phyloP scores from a whole-genome alignment of 2,329 filamentous ascomycete species.

The Keithomyces neogunnii region DNA sequence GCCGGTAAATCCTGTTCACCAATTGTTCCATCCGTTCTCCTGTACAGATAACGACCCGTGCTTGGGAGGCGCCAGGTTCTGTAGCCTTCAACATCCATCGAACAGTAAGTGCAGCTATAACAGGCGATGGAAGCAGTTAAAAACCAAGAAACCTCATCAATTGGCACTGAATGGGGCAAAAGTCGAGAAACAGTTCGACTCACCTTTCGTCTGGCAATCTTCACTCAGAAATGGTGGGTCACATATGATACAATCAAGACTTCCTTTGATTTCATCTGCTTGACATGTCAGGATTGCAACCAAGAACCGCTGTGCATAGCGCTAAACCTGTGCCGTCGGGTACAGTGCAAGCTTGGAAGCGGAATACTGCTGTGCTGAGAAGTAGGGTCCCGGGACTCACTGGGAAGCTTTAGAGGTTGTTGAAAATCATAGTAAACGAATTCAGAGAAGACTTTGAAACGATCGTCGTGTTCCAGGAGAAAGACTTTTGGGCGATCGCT shows the following conservation, averaged over 20 bases:
- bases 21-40: slow-evolving; percentile 66
- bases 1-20: slow-evolving; percentile 57
- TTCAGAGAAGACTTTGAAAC: slow-evolving; percentile 66
- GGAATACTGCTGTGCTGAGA: neutral
- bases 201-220: slow-evolving; percentile 73
- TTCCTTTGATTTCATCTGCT: slow-evolving; percentile 48
- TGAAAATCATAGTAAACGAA: slow-evolving; percentile 70
- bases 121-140: neutral
- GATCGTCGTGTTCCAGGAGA: slow-evolving; percentile 65
- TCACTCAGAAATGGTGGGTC: slow-evolving; percentile 75
- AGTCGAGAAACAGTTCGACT: slow-evolving; percentile 3
- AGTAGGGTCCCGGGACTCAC: slow-evolving; percentile 22
- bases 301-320: neutral
- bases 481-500: slow-evolving; percentile 44
- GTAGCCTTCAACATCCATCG: slow-evolving; percentile 56
- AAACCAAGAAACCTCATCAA: neutral
- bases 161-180: neutral
- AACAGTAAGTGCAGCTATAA: slow-evolving; percentile 59
- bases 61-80: slow-evolving; percentile 10
- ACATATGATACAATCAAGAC: slow-evolving; percentile 60
- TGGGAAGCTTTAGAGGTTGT: slow-evolving; percentile 56
- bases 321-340: neutral
- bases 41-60: slow-evolving; percentile 58
- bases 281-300: neutral
- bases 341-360: too few species aligned